These are phyloP conservation scores for Ceratocystis alfenasii DNA, from an alignment of 2,329 filamentous ascomycete genomes.

Conservation along the genomic window DNA sequence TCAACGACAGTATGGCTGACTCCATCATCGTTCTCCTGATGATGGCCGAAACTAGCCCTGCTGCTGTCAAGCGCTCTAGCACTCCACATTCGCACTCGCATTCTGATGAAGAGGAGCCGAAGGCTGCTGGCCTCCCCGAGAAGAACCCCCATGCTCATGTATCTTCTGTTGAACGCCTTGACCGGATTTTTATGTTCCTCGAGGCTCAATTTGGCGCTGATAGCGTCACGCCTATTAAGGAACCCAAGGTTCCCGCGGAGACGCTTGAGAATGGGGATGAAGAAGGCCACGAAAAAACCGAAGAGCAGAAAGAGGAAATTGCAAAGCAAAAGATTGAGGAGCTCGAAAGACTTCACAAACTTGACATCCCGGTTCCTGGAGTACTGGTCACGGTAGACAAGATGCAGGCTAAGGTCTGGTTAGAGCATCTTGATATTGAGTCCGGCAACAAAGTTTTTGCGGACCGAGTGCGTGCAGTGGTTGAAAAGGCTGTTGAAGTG, in stretches of 20 bases:
- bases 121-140: conserved; percentile 27
- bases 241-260: conserved; percentile 39
- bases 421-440: conserved; percentile 85
- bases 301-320: conserved; percentile 37
- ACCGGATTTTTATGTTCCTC: conserved; percentile 85
- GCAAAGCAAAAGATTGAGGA: conserved; percentile 53
- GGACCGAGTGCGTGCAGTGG: conserved; percentile 76
- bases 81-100: conserved; percentile 28
- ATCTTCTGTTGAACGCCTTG: conserved; percentile 62
- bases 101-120: conserved; percentile 31
- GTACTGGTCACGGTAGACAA: conserved; percentile 80
- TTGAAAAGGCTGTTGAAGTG: conserved; percentile 80
- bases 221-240: conserved; percentile 64
- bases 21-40: conserved; percentile 87
- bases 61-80: conserved; percentile 66
- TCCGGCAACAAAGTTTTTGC: conserved; percentile 65
- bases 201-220: conserved; percentile 90
- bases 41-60: conserved; percentile 84
- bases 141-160: conserved; percentile 63
- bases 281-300: conserved; percentile 26
- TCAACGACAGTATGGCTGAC: conserved; percentile 97
- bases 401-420: conserved; percentile 76
- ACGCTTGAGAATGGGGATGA: conserved; percentile 27
- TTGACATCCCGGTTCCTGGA: conserved; percentile 85
- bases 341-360: conserved; percentile 62